Conservation (phyloP, 139 green algal species). For the Chlorella sorokiniana region DNA sequence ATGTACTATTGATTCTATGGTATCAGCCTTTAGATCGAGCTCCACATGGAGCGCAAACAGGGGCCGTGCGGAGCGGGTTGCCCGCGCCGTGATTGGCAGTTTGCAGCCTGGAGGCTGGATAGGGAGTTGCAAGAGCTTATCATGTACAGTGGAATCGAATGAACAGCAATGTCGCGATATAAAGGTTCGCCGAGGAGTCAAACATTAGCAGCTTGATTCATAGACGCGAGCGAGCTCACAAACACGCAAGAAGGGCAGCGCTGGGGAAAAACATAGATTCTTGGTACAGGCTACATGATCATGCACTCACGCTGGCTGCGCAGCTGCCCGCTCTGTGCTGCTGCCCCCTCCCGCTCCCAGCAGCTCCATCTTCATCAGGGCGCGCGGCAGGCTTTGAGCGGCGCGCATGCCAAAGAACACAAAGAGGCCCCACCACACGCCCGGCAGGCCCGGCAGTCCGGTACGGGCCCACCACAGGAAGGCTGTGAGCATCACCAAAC, state of each 20-base stretch:
- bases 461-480: slow-evolving; percentile 51
- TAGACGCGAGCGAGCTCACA: too few species aligned
- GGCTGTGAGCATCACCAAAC: slow-evolving; percentile 43
- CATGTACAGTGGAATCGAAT: too few species aligned
- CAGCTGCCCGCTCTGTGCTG: background rate
- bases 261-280: background rate
- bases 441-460: slow-evolving; percentile 37
- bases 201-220: too few species aligned
- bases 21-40: too few species aligned
- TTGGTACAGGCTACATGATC: background rate
- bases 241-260: background rate
- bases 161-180: too few species aligned
- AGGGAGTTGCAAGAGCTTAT: too few species aligned
- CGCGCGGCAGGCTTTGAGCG: slow-evolving; percentile 48
- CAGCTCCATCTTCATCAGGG: slow-evolving; percentile 21
- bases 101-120: too few species aligned
- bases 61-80: too few species aligned
- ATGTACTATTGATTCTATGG: too few species aligned
- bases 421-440: slow-evolving; percentile 68
- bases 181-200: too few species aligned
- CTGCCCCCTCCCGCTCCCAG: background rate
- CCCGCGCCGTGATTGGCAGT: too few species aligned
- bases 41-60: too few species aligned
- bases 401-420: slow-evolving; percentile 66
- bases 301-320: background rate